Evolutionary conservation across 2,329 filamentous ascomycete species (phyloP), one percentile per base, ranked within the genome.

Genomic region (Botrytis galanthina): DNA sequence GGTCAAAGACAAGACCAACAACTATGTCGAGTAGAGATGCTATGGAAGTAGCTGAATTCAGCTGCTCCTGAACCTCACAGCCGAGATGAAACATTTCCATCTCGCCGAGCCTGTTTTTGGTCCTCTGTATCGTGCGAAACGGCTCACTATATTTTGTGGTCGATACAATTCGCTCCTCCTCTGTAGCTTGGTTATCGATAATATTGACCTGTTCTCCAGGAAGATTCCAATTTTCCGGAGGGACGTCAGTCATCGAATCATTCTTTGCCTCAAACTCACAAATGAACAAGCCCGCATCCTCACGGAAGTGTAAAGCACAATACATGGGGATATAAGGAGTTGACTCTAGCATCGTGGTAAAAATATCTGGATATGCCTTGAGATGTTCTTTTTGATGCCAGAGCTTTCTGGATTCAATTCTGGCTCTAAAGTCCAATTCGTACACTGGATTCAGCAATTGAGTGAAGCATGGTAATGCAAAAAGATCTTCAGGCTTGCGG

Each of bases 61-160:
- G 84, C 81, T 97, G 94, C 78, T 97, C 93, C 80, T 97, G 94
- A 1, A 97, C 92, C 80, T 97, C 94, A 1, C 92, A 93, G 88
- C 97, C 92, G 76, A 97, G 94, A 81, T 94, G 94, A 82, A 97
- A 97, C 1, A 96, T 92, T 78, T 97, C 92, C 90, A 96, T 96
- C 0, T 92, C 92, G 8, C 92, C 92, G 59, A 73, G 64, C 22
- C 35, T 62, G 57, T 69, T 35, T 29, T 68, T 69, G 12, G 39
- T 44, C 3, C 61, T 71, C 10, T 71, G 69, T 32, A 54, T 44
- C 14, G 70, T 72, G 93, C 92, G 79, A 95, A 93, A 79, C 92
- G 93, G 18, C 93, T 88, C 0, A 82, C 92, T 96, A 69, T 88
- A 84, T 37, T 91, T 90, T 73, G 92, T 87, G 0, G 93, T 97